Evolutionary conservation across 768 basidiomycete species (phyloP).

Genomic region (Phaeotremella skinneri): DNA sequence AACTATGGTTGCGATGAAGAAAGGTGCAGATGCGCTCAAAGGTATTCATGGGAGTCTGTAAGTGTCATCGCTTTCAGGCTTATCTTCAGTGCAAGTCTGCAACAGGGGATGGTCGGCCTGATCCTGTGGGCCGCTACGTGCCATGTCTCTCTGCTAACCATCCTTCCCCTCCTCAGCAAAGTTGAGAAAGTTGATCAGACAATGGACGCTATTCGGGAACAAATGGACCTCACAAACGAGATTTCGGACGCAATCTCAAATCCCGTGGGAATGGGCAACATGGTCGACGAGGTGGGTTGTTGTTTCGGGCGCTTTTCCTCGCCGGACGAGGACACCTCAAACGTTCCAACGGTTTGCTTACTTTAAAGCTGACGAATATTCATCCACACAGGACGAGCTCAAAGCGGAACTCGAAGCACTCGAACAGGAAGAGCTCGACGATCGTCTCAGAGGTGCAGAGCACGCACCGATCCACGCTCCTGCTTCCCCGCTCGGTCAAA

Average conservation of each 20-base stretch:
- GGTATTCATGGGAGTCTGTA: conserved; percentile 86
- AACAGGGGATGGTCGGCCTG: no score
- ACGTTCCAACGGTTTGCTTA: no score
- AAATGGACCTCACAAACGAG: conserved; percentile 88
- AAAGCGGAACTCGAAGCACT: conserved; percentile 76
- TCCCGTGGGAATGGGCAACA: conserved; percentile 60
- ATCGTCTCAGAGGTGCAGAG: conserved; percentile 78
- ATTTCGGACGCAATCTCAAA: conserved; percentile 83
- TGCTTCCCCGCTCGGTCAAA: conserved; percentile 33
- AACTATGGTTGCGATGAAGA: conserved; percentile 97
- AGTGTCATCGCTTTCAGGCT: conserved; percentile 52
- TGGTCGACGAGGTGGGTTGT: conserved; percentile 68
- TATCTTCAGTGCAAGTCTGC: not conserved
- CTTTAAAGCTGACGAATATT: conserved; percentile 2
- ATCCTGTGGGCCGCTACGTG: no score
- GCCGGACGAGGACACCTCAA: no score
- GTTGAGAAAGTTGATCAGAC: conserved; percentile 85
- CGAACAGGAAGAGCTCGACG: conserved; percentile 84
- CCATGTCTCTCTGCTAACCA: not conserved
- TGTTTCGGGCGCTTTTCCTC: no score
- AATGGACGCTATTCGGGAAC: conserved; percentile 83
- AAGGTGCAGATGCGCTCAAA: conserved; percentile 82
- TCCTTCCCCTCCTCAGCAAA: conserved; percentile 56
- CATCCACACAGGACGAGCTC: conserved; percentile 65
- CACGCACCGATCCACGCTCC: conserved; percentile 85